Evolutionary conservation across 2,329 filamentous ascomycete species (phyloP), one percentile per base, ranked within the genome.

Genomic region (Aspergillus carbonarius): DNA sequence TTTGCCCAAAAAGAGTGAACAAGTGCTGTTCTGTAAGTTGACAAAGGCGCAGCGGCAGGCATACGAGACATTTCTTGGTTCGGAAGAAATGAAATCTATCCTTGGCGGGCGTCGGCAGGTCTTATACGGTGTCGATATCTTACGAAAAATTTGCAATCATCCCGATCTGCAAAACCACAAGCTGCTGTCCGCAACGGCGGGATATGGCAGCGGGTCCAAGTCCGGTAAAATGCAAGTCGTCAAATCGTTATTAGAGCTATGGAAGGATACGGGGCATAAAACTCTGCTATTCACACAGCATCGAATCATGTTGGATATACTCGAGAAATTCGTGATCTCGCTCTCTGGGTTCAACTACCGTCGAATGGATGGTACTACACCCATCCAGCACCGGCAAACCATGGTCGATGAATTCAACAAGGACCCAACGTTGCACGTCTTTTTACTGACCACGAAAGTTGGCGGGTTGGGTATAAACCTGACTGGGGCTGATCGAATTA

Each of bases 221-320:
- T 98, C 93, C 2, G 93, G 93, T 2, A 99, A 99, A 77, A 92
- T 99, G 88, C 91, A 96, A 70, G 91, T 99, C 2, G 90, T 96
- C 27, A 92, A 96, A 69, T 89, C 90, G 4, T 79, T 99, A 3
- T 79, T 99, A 6, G 88, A 91, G 60, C 85, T 96, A 69, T 99
- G 93, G 92, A 96, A 90, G 71, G 86, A 88, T 5, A 87, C 91
- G n/a, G 93, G 92, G 0, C 93, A 98, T 75, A 99, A 98, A 76
- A 95, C 92, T 0, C 77, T 99, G 12, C 81, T 99, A 0, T 99
- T 99, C 69, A 91, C 91, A 7, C 95, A 99, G 73, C 91, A 95
- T 65, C 88, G 91, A 13, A 92, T 96, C 70, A 98, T 98, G 92
- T 84, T 99, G 12, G 90, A 98, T 67, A 96, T 99, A 39, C 83